Conservation (phyloP, 139 green algal genomes). For the Volvox africanus region DNA sequence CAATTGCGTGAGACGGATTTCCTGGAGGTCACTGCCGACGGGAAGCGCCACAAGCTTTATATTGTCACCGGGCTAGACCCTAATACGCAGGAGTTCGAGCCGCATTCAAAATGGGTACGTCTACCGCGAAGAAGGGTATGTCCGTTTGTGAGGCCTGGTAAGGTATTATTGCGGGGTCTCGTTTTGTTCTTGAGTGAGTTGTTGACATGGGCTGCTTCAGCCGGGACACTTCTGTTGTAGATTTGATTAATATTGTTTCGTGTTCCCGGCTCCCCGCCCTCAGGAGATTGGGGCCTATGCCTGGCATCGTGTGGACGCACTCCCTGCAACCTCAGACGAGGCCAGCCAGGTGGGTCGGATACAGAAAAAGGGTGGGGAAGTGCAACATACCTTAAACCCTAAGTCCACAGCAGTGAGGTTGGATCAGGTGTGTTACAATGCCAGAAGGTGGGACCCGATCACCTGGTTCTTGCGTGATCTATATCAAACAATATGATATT, state of each 20-base stretch:
- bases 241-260: no score
- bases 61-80: conserved; percentile 79
- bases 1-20: conserved; percentile 67
- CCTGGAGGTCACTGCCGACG: conserved; percentile 74
- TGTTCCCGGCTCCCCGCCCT: background rate
- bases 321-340: conserved; percentile 71
- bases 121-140: background rate
- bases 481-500: no score
- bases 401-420: no score
- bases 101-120: conserved; percentile 62
- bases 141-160: background rate
- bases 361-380: background rate
- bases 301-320: conserved; percentile 80
- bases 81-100: conserved; percentile 77
- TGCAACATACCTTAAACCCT: no score
- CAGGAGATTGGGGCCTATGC: conserved; percentile 88
- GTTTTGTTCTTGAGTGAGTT: no score
- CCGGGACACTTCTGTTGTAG: no score
- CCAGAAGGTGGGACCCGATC: no score
- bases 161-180: background rate
- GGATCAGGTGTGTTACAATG: no score
- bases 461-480: no score
- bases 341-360: conserved; percentile 54
- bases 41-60: conserved; percentile 82
- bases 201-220: no score